phyloP scores from a whole-genome alignment of 2,329 filamentous ascomycete genomes.

The Scorias spongiosa region DNA sequence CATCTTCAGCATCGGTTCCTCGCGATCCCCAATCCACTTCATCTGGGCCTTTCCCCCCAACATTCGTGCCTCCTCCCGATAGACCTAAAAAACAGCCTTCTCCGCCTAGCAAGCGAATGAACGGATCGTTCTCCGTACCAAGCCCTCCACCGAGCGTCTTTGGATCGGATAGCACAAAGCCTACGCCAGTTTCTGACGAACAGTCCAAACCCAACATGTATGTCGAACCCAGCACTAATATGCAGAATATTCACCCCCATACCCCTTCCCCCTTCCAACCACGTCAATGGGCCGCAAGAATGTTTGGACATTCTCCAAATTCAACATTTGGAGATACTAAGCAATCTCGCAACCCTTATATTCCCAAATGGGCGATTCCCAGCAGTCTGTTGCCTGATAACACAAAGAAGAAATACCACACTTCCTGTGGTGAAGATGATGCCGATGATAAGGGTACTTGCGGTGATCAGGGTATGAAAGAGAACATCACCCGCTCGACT shows the following conservation, averaged over 20 bases:
- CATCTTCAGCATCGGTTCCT: neutral
- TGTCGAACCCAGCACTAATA: constrained; percentile 2
- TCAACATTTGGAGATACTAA: constrained; percentile 6
- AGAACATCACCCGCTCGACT: too few relatives aligned
- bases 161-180: constrained; percentile 1
- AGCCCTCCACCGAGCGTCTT: constrained; percentile 3
- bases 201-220: constrained; percentile 19
- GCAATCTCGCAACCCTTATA: constrained; percentile 3
- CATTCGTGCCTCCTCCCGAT: constrained; percentile 3
- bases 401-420: neutral
- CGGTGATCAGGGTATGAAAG: too few relatives aligned
- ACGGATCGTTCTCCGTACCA: constrained; percentile 6
- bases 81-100: constrained; percentile 19
- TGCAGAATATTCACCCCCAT: constrained; percentile 2
- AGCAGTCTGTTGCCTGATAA: constrained; percentile 8
- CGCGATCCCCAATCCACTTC: neutral
- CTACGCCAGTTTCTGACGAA: constrained; percentile 8
- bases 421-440: too few relatives aligned
- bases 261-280: constrained; percentile 1
- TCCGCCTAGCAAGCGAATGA: constrained; percentile 15
- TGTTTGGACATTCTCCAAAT: constrained; percentile 5
- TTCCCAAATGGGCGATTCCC: constrained; percentile 16
- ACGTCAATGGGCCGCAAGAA: constrained; percentile 1
- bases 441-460: too few relatives aligned
- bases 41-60: neutral